A percentile compares a stretch with the other conserved stretches of the same genome.
Evolutionary conservation across 495 filamentous ascomycete species (phyloP).

Genomic region (Talaromyces wortmannii): DNA sequence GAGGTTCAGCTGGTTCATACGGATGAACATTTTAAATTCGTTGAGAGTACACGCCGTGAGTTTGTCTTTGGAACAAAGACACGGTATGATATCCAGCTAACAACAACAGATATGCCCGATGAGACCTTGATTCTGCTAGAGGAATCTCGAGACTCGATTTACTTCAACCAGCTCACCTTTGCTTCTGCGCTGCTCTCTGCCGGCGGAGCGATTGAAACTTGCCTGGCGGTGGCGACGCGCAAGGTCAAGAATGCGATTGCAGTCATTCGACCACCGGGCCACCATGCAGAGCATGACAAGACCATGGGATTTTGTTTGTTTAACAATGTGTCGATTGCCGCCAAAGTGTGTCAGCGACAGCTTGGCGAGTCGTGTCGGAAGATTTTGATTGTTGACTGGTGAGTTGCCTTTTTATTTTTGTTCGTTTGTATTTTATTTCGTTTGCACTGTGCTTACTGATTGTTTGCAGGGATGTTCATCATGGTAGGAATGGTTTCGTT

Average conservation of each 20-base stretch:
- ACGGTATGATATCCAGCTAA: not conserved
- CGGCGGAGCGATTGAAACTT: conserved; percentile 95
- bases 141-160: conserved; percentile 72
- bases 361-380: conserved; percentile 76
- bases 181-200: conserved; percentile 74
- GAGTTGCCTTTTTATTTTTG: conserved; percentile 31
- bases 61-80: not conserved
- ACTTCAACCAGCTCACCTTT: conserved; percentile 78
- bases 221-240: conserved; percentile 70
- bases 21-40: conserved; percentile 67
- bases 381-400: conserved; percentile 93
- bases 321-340: conserved; percentile 92
- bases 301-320: conserved; percentile 95
- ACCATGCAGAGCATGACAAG: conserved; percentile 80
- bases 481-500: conserved; percentile 32
- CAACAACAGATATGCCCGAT: conserved; percentile 38
- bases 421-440: not conserved
- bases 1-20: conserved; percentile 78
- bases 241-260: conserved; percentile 90
- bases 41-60: conserved; percentile 51
- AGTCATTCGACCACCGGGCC: conserved; percentile 88
- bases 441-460: not conserved
- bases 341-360: conserved; percentile 70
- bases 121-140: conserved; percentile 59
- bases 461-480: conserved; percentile 51